Evolutionary conservation across 345 rosid species (phyloP).

Genomic region (Camelina sativa): DNA sequence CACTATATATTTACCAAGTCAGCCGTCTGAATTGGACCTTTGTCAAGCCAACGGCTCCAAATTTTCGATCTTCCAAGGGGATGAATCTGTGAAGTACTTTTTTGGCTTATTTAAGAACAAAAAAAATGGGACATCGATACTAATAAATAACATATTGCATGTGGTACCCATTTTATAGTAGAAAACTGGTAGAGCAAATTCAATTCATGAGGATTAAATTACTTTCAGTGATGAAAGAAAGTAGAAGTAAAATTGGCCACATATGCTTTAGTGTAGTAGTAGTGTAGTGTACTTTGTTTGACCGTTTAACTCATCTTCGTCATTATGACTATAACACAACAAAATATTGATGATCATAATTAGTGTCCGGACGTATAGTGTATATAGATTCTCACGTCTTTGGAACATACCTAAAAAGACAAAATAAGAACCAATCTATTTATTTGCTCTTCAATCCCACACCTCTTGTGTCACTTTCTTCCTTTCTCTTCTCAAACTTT

Average conservation of each 20-base stretch:
- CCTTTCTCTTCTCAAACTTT: constrained; percentile 17
- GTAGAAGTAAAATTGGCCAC: constrained; percentile 36
- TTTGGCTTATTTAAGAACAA: neutral
- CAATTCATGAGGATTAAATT: neutral
- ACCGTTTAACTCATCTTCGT: constrained; percentile 25
- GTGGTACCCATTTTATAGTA: constrained; percentile 10
- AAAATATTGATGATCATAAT: constrained; percentile 14
- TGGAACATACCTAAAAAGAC: constrained; percentile 38
- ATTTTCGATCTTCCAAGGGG: neutral
- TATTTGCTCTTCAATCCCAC: constrained; percentile 23
- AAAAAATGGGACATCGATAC: neutral
- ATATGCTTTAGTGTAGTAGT: constrained; percentile 1
- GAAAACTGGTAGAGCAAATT: neutral
- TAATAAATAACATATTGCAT: constrained; percentile 6
- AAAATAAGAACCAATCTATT: constrained; percentile 36
- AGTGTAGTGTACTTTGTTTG: constrained; percentile 34
- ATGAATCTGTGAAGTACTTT: constrained; percentile 20
- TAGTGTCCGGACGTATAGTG: constrained; percentile 22
- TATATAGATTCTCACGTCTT: constrained; percentile 5
- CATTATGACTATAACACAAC: neutral
- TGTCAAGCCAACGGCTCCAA: constrained; percentile 9
- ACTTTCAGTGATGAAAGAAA: constrained; percentile 21
- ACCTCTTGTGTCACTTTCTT: constrained; percentile 41
- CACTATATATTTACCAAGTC: neutral
- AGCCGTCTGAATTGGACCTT: constrained; percentile 16